Conservation (phyloP, 148 eudicot genomes). For the Chenopodium suecicum region DNA sequence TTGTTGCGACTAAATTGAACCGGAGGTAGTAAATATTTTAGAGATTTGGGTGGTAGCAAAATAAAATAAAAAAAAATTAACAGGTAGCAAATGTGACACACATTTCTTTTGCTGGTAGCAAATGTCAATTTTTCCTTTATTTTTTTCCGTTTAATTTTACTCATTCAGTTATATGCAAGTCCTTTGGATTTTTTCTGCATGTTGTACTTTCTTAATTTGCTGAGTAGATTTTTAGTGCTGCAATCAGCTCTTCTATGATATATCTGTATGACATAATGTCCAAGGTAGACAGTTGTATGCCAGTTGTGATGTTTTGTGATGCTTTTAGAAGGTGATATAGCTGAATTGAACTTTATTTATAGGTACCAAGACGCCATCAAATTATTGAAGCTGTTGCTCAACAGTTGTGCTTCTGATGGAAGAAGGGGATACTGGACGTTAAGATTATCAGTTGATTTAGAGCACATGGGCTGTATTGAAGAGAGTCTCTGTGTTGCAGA, state of each 20-base stretch:
- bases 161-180: background rate
- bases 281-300: background rate
- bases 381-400: constrained; percentile 60
- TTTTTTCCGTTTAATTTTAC: too few relatives aligned
- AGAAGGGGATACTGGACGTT: constrained; percentile 97
- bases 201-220: background rate
- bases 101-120: too few relatives aligned
- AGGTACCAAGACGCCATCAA: constrained; percentile 79
- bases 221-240: background rate
- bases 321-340: background rate
- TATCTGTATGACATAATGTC: background rate
- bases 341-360: constrained; percentile 5
- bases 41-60: too few relatives aligned
- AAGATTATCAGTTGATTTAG: constrained; percentile 87
- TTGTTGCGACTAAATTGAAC: too few relatives aligned
- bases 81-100: too few relatives aligned
- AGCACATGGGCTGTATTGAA: constrained; percentile 64
- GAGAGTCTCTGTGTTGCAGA: constrained; percentile 86
- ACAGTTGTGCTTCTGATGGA: constrained; percentile 54
- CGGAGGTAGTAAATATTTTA: too few relatives aligned
- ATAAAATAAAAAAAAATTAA: too few relatives aligned
- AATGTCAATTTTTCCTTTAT: too few relatives aligned
- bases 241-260: background rate
- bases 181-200: background rate
- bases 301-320: background rate